Percentiles rank a stretch among this genome's conserved stretches.
Conservation (phyloP, 371 early-diverging fungal species). For the Entomophthora muscae region DNA sequence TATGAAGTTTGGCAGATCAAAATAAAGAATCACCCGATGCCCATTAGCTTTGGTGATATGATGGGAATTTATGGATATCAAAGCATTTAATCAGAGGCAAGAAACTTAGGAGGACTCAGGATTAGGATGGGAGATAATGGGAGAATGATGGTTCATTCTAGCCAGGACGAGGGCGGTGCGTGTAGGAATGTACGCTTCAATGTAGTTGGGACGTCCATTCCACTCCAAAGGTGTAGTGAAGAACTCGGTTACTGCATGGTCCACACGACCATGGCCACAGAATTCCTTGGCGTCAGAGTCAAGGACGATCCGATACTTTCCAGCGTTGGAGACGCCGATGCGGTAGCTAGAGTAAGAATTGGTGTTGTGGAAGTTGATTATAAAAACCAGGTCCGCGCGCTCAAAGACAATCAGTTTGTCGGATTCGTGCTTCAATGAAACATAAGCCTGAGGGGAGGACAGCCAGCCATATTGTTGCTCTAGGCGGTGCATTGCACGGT, state of each 20-base stretch:
- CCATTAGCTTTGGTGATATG: no score
- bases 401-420: slow-evolving; percentile 90
- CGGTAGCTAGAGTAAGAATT: slow-evolving; percentile 73
- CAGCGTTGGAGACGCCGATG: slow-evolving; percentile 47
- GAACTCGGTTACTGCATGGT: slow-evolving; percentile 25
- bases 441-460: slow-evolving; percentile 42
- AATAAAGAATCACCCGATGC: no score
- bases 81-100: background rate
- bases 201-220: slow-evolving; percentile 47
- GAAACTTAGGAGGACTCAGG: background rate
- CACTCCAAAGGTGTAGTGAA: slow-evolving; percentile 46
- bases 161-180: slow-evolving; percentile 5
- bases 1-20: no score
- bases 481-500: slow-evolving; percentile 57
- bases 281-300: slow-evolving; percentile 56
- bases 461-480: slow-evolving; percentile 59
- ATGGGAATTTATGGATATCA: no score
- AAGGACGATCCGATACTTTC: slow-evolving; percentile 55
- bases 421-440: slow-evolving; percentile 75
- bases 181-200: slow-evolving; percentile 27
- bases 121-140: background rate
- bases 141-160: background rate
- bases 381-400: slow-evolving; percentile 63
- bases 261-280: slow-evolving; percentile 69
- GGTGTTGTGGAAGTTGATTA: slow-evolving; percentile 89